Percentiles rank a stretch among this genome's conserved stretches.
phyloP scores from a whole-genome alignment of 2,329 filamentous ascomycete species.

The Penicillium sp. region DNA sequence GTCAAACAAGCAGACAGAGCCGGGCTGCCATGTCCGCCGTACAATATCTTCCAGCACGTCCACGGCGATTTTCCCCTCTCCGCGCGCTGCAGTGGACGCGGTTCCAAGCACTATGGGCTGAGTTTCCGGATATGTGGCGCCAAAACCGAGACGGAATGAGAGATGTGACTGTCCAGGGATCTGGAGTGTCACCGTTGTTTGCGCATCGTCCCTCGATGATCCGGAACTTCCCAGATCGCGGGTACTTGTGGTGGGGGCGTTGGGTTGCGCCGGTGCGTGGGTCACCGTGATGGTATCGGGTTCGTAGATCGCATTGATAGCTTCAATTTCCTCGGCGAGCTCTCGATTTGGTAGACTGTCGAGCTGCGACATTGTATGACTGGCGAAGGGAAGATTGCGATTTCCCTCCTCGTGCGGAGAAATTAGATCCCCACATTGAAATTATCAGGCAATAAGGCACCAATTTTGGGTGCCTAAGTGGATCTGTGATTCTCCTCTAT shows the following conservation, averaged over 20 bases:
- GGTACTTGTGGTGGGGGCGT: constrained; percentile 25
- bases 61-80: constrained; percentile 72
- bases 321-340: constrained; percentile 50
- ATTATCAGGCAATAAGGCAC: constrained; percentile 22
- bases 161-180: constrained; percentile 61
- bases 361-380: constrained; percentile 22
- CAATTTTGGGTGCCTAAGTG: background rate
- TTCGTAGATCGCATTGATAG: constrained; percentile 61
- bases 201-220: constrained; percentile 23
- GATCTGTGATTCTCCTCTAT: background rate
- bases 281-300: constrained; percentile 60
- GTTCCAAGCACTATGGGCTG: constrained; percentile 75
- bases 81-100: constrained; percentile 71
- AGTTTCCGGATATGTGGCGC: constrained; percentile 70
- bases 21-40: constrained; percentile 66
- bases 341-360: constrained; percentile 38
- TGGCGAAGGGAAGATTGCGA: constrained; percentile 7
- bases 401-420: constrained; percentile 16
- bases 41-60: constrained; percentile 68
- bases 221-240: constrained; percentile 30
- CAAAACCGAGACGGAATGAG: constrained; percentile 64
- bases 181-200: constrained; percentile 59
- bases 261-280: constrained; percentile 23
- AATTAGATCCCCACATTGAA: constrained; percentile 15
- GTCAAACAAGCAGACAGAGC: constrained; percentile 85